Percentiles rank a stretch among this genome's conserved stretches.
These are phyloP conservation scores for Fusarium staphyleae DNA, from an alignment of 2,329 filamentous ascomycete species.

Conservation along the genomic window DNA sequence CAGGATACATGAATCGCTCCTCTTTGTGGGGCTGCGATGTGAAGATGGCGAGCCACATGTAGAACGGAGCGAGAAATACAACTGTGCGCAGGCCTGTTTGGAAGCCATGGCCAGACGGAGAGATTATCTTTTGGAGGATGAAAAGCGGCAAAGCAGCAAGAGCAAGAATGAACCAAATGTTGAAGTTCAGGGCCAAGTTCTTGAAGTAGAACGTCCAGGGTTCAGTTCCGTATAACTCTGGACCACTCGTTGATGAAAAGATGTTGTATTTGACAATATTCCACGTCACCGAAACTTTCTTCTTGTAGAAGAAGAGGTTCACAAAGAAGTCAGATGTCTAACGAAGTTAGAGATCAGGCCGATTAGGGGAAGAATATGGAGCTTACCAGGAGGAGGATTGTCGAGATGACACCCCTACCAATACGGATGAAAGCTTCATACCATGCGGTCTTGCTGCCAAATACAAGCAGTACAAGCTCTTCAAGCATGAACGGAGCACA, in stretches of 20 bases:
- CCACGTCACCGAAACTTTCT: slow-evolving; percentile 78
- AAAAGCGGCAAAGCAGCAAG: slow-evolving; percentile 78
- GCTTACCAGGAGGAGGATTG: slow-evolving; percentile 73
- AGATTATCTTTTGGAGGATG: slow-evolving; percentile 72
- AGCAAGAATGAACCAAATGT: slow-evolving; percentile 88
- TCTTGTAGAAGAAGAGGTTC: slow-evolving; percentile 87
- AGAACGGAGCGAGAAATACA: slow-evolving; percentile 85
- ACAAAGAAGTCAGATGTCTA: slow-evolving; percentile 73
- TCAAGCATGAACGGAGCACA: slow-evolving; percentile 82
- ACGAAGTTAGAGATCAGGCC: neutral
- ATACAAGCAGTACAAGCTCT: slow-evolving; percentile 67
- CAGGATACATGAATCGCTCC: slow-evolving; percentile 98
- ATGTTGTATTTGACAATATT: slow-evolving; percentile 98
- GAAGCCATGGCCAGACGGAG: slow-evolving; percentile 66
- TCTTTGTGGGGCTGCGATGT: slow-evolving; percentile 95
- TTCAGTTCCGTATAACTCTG: slow-evolving; percentile 93
- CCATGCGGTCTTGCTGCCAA: slow-evolving; percentile 65
- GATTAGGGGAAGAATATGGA: fast-evolving
- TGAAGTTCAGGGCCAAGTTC: slow-evolving; percentile 93
- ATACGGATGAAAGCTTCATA: slow-evolving; percentile 67
- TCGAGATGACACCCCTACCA: slow-evolving; percentile 70
- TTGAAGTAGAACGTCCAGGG: slow-evolving; percentile 97
- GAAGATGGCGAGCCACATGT: slow-evolving; percentile 93
- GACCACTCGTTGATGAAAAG: slow-evolving; percentile 81
- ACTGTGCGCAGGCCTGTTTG: slow-evolving; percentile 77